Conservation (phyloP, 2,329 filamentous ascomycete species). For the Fusarium setosum region DNA sequence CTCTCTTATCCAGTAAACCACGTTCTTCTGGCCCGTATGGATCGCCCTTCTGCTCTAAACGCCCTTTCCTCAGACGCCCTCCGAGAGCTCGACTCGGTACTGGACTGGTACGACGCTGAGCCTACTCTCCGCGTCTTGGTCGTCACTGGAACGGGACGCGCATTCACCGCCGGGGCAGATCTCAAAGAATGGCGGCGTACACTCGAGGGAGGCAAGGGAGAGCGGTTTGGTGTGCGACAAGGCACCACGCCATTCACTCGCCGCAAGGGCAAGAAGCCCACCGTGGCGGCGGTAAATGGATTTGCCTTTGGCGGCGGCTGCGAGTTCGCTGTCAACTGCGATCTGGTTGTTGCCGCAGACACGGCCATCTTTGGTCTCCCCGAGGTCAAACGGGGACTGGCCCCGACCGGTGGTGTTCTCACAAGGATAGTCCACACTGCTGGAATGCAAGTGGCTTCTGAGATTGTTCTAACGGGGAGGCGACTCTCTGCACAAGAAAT, state of each 20-base stretch:
- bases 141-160: conserved; percentile 59
- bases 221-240: conserved; percentile 43
- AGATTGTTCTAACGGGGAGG: conserved; percentile 39
- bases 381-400: conserved; percentile 63
- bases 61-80: conserved; percentile 53
- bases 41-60: conserved; percentile 60
- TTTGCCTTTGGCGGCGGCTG: conserved; percentile 65
- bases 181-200: conserved; percentile 55
- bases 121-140: conserved; percentile 57
- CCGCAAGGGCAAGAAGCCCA: conserved; percentile 65
- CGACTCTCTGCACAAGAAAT: conserved; percentile 36
- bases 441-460: conserved; percentile 39
- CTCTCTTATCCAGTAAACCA: too few species aligned
- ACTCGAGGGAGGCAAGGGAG: conserved; percentile 46
- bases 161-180: conserved; percentile 65
- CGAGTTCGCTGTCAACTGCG: conserved; percentile 63
- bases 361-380: conserved; percentile 61
- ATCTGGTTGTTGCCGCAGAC: conserved; percentile 61
- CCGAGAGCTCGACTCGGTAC: conserved; percentile 58
- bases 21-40: too few species aligned
- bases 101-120: conserved; percentile 62
- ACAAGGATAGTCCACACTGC: conserved; percentile 55
- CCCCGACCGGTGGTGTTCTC: conserved; percentile 61
- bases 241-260: conserved; percentile 48
- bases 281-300: conserved; percentile 67